These are phyloP conservation scores for Fraxinus angustifolia DNA, from an alignment of 305 asterid species.

Conservation along the genomic window DNA sequence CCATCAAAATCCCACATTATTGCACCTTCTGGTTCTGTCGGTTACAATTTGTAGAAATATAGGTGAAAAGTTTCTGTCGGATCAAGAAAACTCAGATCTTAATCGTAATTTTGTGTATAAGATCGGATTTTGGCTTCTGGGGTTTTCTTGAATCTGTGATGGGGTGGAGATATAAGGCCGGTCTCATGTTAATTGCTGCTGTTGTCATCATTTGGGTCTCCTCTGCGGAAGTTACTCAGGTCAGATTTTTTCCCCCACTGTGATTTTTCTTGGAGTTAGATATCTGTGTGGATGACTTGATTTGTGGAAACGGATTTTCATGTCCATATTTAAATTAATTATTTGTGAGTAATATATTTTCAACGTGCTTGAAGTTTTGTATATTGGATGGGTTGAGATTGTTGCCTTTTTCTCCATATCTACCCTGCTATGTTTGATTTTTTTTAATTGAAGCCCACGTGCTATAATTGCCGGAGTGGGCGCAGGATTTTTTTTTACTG, in stretches of 20 bases:
- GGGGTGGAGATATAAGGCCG: slow-evolving; percentile 91
- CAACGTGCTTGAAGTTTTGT: not conserved
- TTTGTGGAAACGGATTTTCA: not conserved
- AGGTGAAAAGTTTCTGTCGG: slow-evolving; percentile 20
- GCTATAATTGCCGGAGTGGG: not conserved
- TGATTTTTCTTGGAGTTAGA: not conserved
- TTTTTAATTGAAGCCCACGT: not conserved
- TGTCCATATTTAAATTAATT: not conserved
- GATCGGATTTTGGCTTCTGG: slow-evolving; percentile 39
- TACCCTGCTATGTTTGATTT: not conserved
- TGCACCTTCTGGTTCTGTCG: slow-evolving; percentile 27
- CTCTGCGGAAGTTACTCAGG: slow-evolving; percentile 99
- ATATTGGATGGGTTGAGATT: not conserved
- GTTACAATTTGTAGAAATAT: slow-evolving; percentile 20
- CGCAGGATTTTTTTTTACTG: not conserved
- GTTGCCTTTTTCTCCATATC: not conserved
- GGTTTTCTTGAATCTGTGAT: slow-evolving; percentile 42
- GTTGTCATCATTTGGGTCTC: slow-evolving; percentile 97
- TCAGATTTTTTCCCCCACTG: slow-evolving; percentile 23
- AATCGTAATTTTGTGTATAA: slow-evolving; percentile 15
- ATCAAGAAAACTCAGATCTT: slow-evolving; percentile 40
- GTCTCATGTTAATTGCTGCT: slow-evolving; percentile 72
- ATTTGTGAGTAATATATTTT: not conserved
- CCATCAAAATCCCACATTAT: slow-evolving; percentile 12
- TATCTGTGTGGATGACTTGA: not conserved